Evolutionary conservation across 768 basidiomycete species (phyloP), one percentile per base, ranked within the genome.

Genomic region (Tephrocybe sp.): DNA sequence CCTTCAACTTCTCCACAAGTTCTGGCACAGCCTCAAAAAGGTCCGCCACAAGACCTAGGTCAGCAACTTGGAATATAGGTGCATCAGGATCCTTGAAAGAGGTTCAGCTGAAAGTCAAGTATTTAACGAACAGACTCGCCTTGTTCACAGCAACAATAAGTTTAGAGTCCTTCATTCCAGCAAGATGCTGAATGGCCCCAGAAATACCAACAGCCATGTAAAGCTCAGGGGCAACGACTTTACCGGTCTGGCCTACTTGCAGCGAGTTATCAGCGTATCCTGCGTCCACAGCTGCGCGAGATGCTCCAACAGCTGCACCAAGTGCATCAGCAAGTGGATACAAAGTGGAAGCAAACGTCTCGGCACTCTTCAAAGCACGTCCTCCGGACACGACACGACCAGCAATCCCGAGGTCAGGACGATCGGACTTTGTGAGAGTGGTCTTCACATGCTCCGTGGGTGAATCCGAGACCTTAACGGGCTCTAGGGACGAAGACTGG

Each of bases 101-200:
- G 38, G 48, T 47, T 55, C 45, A 57, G 48, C 53, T 50, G 48
- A 2, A 46, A 40, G 32, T 21, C 15, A 17, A 7, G 37, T 23
- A 40, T 20, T 17, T 50, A 28, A 42, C 2, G 20, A 50, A 24
- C 21, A 33, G 17, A 56, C 73, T 46, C 55, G 85, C 94, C 83
- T 99, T 99, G 77, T 99, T 99, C 55, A 99, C 80, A 3, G 97
- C 97, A 26, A 97, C 96, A 55, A 99, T 99, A 57, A 98, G 76
- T 74, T 98, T 99, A 10, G 92, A 94, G 63, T 98, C 97, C 68
- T 99, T 99, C 97, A 98, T 99, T 8, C 97, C 97, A 18, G 97
- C 97, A 48, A 98, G 75, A 74, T 99, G 97, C 72, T 99, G 97
- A 61, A 98, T 99, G 12, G 97, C 97, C 15, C 97, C 97, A 8